Evolutionary conservation across 805 yeast species (phyloP).

Genomic region (Yarrowia osloensis): DNA sequence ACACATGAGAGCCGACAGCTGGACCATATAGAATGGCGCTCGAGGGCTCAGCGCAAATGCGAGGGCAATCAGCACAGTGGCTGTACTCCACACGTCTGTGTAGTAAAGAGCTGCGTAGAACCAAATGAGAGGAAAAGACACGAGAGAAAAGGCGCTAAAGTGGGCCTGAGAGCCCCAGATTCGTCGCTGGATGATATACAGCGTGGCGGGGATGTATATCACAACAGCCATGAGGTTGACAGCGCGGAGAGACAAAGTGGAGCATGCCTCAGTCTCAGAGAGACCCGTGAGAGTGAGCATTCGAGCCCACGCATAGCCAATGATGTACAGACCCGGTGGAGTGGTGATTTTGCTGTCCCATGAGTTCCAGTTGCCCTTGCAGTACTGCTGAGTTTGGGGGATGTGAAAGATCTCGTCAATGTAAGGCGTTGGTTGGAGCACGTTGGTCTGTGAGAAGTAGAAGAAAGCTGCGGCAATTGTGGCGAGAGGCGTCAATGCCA

Average conservation of each 20-base stretch:
- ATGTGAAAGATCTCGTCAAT: slow-evolving; percentile 84
- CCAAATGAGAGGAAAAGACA: slow-evolving; percentile 68
- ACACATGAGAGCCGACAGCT: slow-evolving; percentile 56
- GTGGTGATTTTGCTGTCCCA: slow-evolving; percentile 95
- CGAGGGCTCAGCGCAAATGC: slow-evolving; percentile 43
- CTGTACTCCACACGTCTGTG: slow-evolving; percentile 91
- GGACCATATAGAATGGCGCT: slow-evolving; percentile 37
- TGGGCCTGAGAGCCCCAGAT: slow-evolving; percentile 44
- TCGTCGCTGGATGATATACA: slow-evolving; percentile 42
- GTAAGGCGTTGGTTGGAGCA: slow-evolving; percentile 23
- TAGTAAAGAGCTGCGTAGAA: slow-evolving; percentile 78
- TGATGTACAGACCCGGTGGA: slow-evolving; percentile 84
- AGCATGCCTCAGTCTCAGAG: slow-evolving; percentile 39
- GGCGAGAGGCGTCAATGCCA: slow-evolving; percentile 20
- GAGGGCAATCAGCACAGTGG: slow-evolving; percentile 59
- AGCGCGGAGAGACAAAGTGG: slow-evolving; percentile 49
- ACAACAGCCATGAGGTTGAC: slow-evolving; percentile 54
- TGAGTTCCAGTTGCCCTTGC: slow-evolving; percentile 56
- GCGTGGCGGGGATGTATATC: slow-evolving; percentile 46
- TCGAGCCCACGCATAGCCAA: slow-evolving; percentile 44
- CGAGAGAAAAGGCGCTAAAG: slow-evolving; percentile 45
- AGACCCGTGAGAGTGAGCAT: slow-evolving; percentile 35
- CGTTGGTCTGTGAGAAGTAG: slow-evolving; percentile 7
- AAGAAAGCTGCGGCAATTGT: slow-evolving; percentile 10
- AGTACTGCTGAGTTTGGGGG: slow-evolving; percentile 71